Conservation (phyloP, 306 rosid species). For the Acacia confusa region DNA sequence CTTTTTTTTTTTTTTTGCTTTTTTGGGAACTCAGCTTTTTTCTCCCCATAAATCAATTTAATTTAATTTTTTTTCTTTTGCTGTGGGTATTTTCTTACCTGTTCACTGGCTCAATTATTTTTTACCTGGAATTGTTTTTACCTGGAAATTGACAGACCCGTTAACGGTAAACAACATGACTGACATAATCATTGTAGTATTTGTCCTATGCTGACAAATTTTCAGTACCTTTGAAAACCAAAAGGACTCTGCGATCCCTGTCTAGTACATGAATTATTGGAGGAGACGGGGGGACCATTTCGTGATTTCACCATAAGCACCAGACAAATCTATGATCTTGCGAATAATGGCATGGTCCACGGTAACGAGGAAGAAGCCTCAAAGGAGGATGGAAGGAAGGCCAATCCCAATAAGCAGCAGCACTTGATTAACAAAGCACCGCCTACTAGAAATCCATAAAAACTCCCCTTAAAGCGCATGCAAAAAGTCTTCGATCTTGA, state of each 20-base stretch:
- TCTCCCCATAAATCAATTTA: no score
- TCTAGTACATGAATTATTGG: background rate
- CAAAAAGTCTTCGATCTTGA: background rate
- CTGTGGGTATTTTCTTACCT: no score
- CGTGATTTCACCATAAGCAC: background rate
- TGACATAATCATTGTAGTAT: slow-evolving; percentile 17
- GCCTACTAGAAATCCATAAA: background rate
- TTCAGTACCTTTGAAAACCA: background rate
- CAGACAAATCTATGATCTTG: background rate
- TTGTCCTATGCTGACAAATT: background rate
- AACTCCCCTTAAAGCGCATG: background rate
- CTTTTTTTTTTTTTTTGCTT: no score
- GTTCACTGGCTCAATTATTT: background rate
- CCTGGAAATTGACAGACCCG: background rate
- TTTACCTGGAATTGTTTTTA: background rate
- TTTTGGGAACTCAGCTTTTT: no score
- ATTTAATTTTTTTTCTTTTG: no score
- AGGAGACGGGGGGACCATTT: background rate
- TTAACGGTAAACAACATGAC: slow-evolving; percentile 26
- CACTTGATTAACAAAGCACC: slow-evolving; percentile 22
- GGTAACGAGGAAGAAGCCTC: background rate
- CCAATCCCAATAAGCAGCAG: background rate
- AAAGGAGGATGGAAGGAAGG: background rate
- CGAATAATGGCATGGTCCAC: background rate
- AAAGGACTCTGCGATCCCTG: slow-evolving; percentile 18